phyloP scores from a whole-genome alignment of 441 rosid genomes.

The Francoa sonchifolia region DNA sequence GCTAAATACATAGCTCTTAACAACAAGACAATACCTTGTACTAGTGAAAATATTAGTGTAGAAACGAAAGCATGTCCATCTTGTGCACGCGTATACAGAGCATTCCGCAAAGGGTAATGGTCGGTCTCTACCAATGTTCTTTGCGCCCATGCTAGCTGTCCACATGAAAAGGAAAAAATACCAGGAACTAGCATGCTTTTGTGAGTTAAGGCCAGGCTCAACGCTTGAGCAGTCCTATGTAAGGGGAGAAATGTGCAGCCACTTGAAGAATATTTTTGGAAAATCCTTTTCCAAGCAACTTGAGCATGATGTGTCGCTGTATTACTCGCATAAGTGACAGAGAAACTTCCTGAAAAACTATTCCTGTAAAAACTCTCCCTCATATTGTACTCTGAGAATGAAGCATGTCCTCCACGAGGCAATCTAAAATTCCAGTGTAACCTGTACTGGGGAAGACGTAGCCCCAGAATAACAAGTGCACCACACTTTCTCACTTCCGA shows the following conservation, averaged over 20 bases:
- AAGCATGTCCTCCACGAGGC: slow-evolving; percentile 23
- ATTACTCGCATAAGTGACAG: slow-evolving; percentile 27
- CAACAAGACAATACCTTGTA: slow-evolving; percentile 58
- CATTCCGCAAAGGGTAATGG: slow-evolving; percentile 33
- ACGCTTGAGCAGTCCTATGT: slow-evolving; percentile 68
- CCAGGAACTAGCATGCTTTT: slow-evolving; percentile 58
- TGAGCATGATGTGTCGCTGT: slow-evolving; percentile 39
- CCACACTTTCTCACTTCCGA: slow-evolving; percentile 34
- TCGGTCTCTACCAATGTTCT: slow-evolving; percentile 30
- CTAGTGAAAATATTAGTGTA: slow-evolving; percentile 29
- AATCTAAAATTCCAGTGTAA: slow-evolving; percentile 23
- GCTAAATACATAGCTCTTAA: slow-evolving; percentile 67
- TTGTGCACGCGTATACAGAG: slow-evolving; percentile 62
- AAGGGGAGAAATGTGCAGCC: slow-evolving; percentile 26
- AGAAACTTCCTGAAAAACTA: slow-evolving; percentile 26
- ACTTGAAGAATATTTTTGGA: slow-evolving; percentile 22
- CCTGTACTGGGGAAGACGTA: slow-evolving; percentile 28
- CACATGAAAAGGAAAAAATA: slow-evolving; percentile 41
- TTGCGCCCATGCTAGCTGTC: slow-evolving; percentile 63
- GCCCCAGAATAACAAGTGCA: slow-evolving; percentile 27
- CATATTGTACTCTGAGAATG: slow-evolving; percentile 13
- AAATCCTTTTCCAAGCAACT: slow-evolving; percentile 59
- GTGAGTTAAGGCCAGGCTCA: slow-evolving; percentile 71
- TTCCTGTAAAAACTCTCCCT: slow-evolving; percentile 20
- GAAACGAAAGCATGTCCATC: slow-evolving; percentile 63